Evolutionary conservation across 1,284 basidiomycete species (phyloP), one percentile per base, ranked within the genome.

Genomic region (Trametes sp.): DNA sequence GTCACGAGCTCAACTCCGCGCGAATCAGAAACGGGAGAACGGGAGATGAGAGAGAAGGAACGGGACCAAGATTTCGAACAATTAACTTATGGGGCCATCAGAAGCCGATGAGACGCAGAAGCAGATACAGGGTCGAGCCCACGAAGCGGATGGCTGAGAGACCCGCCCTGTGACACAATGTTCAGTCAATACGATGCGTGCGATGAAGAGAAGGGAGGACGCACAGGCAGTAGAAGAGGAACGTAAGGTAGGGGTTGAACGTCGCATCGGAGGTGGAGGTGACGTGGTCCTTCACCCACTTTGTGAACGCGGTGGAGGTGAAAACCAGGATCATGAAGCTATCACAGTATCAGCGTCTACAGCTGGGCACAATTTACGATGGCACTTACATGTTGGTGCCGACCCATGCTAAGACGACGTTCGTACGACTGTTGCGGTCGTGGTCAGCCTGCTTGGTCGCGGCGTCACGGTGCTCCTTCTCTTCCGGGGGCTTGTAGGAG

Each of bases 361-460:
- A 51, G 45, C 54, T 54, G 24, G 53, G 44, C 54, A 64, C 23
- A 28, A 50, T n/a, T 49, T 54, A n/a, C 54, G 8, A 78, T 7
- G 14, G 14, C 14, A n/a, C 84, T 61, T 74, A 84, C 90, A 95
- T 90, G 78, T 96, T 96, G 4, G 88, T 88, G 38, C 90, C 93
- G 53, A 95, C 84, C 91, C 93, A 96, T 4, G 90, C 82, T 13
- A 96, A 84, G 23, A 96, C 92, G 53, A 94, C 90, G 74, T 95
- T 92, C 23, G 94, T 94, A 59, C 90, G 81, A 71, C 88, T 92
- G 78, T 89, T 94, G 68, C 90, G 85, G 76, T 92, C 91, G 70
- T 88, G 88, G 77, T 97, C 95, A n/a, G 87, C 84, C 70, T 95
- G 90, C 79, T 96, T 96, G 33, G 93, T 94, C 50, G 89, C 89